phyloP scores from a whole-genome alignment of 1,284 basidiomycete species.

The Xanthoconium separans region DNA sequence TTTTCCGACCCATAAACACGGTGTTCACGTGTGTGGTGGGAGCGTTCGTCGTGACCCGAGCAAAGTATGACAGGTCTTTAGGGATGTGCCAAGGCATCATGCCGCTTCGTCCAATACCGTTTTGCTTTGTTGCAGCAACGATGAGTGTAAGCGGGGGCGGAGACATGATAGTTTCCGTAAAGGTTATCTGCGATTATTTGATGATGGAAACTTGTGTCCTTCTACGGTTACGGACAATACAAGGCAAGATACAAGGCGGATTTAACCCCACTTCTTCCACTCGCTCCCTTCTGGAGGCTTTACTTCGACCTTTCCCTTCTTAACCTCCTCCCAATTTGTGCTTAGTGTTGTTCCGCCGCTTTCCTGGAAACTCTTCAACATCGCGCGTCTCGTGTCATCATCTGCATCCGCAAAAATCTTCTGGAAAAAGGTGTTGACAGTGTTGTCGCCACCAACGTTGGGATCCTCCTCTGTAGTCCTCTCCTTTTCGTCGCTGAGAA shows the following conservation, averaged over 20 bases:
- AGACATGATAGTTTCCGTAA: constrained; percentile 36
- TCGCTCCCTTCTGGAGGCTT: constrained; percentile 83
- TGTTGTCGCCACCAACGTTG: constrained; percentile 77
- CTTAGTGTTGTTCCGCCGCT: constrained; percentile 90
- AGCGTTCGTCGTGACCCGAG: constrained; percentile 68
- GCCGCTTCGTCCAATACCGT: constrained; percentile 83
- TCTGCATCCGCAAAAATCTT: constrained; percentile 85
- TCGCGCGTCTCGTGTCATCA: constrained; percentile 84
- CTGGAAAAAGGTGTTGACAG: constrained; percentile 79
- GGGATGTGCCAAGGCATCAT: constrained; percentile 89
- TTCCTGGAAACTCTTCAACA: constrained; percentile 95
- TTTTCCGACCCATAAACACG: constrained; percentile 95
- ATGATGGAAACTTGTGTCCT: too few relatives aligned
- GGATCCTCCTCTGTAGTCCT: constrained; percentile 69
- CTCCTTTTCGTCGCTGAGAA: constrained; percentile 63
- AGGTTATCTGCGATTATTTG: too few relatives aligned
- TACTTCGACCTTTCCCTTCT: constrained; percentile 64
- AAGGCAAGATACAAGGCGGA: background rate
- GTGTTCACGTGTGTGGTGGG: constrained; percentile 65
- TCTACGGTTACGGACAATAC: too few relatives aligned
- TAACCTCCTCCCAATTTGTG: constrained; percentile 91
- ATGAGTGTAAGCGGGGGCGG: constrained; percentile 79
- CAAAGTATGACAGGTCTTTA: constrained; percentile 94
- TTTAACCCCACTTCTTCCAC: constrained; percentile 72
- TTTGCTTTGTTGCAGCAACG: constrained; percentile 85